Evolutionary conservation across 495 filamentous ascomycete species (phyloP).

Genomic region (Penicillium macrosclerotiorum): DNA sequence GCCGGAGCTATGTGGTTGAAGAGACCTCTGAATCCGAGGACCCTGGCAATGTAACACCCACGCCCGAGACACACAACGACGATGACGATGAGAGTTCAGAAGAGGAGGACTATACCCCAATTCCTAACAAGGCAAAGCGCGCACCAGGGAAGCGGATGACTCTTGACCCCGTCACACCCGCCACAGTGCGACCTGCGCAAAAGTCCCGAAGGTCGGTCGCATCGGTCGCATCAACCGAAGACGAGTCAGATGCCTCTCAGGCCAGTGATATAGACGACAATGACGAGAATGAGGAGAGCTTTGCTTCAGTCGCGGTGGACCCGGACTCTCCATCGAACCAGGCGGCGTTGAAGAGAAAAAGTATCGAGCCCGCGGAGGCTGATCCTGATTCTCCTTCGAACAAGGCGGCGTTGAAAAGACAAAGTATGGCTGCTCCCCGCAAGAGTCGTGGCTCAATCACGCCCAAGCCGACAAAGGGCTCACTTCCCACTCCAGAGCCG

Average conservation of each 20-base stretch:
- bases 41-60: slow-evolving; percentile 52
- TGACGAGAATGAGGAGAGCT: slow-evolving; percentile 26
- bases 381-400: slow-evolving; percentile 64
- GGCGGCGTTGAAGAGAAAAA: slow-evolving; percentile 57
- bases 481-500: slow-evolving; percentile 60
- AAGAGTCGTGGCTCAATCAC: slow-evolving; percentile 51
- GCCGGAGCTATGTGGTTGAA: slow-evolving; percentile 69
- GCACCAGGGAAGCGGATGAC: slow-evolving; percentile 56
- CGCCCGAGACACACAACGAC: slow-evolving; percentile 36
- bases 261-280: slow-evolving; percentile 23
- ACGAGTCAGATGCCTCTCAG: slow-evolving; percentile 34
- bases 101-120: slow-evolving; percentile 76
- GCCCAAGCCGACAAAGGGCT: slow-evolving; percentile 43
- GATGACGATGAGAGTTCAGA: slow-evolving; percentile 61
- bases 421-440: slow-evolving; percentile 60
- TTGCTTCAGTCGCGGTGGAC: slow-evolving; percentile 42
- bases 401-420: slow-evolving; percentile 60
- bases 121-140: slow-evolving; percentile 51
- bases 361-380: slow-evolving; percentile 38
- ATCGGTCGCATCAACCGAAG: slow-evolving; percentile 12
- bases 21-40: slow-evolving; percentile 69
- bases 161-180: slow-evolving; percentile 50
- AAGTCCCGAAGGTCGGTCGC: slow-evolving; percentile 33
- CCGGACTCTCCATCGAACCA: slow-evolving; percentile 64
- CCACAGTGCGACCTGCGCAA: slow-evolving; percentile 33